Conservation (phyloP, 306 rosid genomes). For the Trichosanthes cucumerina region DNA sequence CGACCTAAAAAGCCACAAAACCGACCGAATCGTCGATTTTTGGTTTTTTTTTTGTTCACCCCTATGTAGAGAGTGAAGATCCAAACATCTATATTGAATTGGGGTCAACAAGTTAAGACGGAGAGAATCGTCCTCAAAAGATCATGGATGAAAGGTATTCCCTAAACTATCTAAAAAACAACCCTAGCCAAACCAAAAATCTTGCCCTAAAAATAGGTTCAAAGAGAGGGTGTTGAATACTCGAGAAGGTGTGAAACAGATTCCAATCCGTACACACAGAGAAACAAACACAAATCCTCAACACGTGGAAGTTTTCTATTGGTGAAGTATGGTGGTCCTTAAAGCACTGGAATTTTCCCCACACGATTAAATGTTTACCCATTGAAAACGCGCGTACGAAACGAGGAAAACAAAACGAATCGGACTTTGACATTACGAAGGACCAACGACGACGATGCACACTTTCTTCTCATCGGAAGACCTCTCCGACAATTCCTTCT, state of each 20-base stretch:
- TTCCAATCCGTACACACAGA: background rate
- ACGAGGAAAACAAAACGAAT: background rate
- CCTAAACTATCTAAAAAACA: too few species aligned
- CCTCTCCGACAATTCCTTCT: background rate
- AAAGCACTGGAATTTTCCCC: background rate
- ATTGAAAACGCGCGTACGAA: constrained; percentile 12
- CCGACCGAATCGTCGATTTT: too few species aligned
- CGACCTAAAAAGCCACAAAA: too few species aligned
- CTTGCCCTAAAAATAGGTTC: background rate
- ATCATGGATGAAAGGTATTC: too few species aligned
- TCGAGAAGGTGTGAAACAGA: too few species aligned
- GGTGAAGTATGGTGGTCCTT: background rate
- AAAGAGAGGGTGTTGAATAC: too few species aligned
- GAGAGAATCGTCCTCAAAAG: too few species aligned
- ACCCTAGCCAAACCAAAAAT: background rate
- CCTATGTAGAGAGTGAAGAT: too few species aligned
- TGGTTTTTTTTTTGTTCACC: too few species aligned
- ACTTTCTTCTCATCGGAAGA: constrained; percentile 9
- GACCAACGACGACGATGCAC: background rate
- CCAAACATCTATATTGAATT: too few species aligned
- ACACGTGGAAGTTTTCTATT: background rate
- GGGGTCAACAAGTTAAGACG: too few species aligned
- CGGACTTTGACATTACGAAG: background rate
- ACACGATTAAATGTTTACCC: background rate
- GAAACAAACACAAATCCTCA: background rate